Base-by-base conservation (phyloP, 345 rosid genomes). In the Lepidium africanum region DNA sequence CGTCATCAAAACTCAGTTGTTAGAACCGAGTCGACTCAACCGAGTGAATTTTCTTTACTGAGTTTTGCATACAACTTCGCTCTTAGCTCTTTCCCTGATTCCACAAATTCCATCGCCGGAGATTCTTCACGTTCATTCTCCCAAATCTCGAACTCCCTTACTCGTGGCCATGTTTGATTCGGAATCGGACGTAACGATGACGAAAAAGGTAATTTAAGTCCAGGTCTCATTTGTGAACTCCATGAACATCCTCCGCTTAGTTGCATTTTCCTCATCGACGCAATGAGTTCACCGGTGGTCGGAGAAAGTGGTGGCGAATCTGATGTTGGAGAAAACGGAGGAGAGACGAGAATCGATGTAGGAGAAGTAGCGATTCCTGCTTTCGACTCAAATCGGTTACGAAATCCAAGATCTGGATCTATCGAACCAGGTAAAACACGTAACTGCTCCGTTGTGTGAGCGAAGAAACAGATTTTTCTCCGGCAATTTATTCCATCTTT, bases 401-500 rank as follows among this genome's bases (percentile, higher is more conserved):
- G 71, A 0, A 27, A 79, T 41, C 78, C 83, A 42, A 64, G 77
- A 14, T 83, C 87, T 10, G 60, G 14, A 30, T 82, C 86, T 3
- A 30, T 64, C 0, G 80, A 69, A 13, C 76, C 63, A 5, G 82
- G 75, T 4, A 81, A 37, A 36, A 78, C 54, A 2, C 98, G 76
- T 0, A 92, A 96, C 83, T 92, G 88, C 62, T 89, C 94, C 5
- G 87, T 85, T 15, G 91, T 77, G 69, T 91, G 97, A 63, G 96
- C 96, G 11, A 91, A 91, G 76, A 91, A 89, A 53, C 96, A 91
- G 41, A 91, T 90, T 47, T 80, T 81, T 12, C 97, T 81, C 35
- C 74, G 74, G 73, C 96, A 87, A 67, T 71, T 76, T 0, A 69
- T 79, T 1, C 97, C 96, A 17, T 89, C 97, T 58, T 91, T 91